Evolutionary conservation across 768 basidiomycete genomes (phyloP).

Genomic region (Calvatia gigantea): DNA sequence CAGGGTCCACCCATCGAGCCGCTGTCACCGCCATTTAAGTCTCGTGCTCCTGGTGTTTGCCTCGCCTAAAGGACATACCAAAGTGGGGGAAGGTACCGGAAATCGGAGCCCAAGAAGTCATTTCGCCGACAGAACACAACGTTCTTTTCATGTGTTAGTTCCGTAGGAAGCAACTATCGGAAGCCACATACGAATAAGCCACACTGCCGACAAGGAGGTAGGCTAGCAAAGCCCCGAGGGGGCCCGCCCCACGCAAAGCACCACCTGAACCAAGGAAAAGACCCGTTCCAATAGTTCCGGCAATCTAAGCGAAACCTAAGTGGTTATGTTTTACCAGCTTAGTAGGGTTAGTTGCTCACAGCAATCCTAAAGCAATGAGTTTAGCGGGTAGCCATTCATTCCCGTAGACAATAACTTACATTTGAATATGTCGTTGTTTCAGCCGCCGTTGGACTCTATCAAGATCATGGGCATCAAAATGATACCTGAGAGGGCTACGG

Average conservation of each 20-base stretch:
- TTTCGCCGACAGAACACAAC: slow-evolving; percentile 68
- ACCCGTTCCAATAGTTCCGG: slow-evolving; percentile 74
- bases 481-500: slow-evolving; percentile 25
- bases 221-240: slow-evolving; percentile 62
- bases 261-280: slow-evolving; percentile 70
- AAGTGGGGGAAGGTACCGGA: slow-evolving; percentile 78
- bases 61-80: slow-evolving; percentile 29
- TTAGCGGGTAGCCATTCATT: neutral
- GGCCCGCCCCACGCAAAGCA: slow-evolving; percentile 58
- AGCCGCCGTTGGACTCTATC: slow-evolving; percentile 71
- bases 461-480: slow-evolving; percentile 58
- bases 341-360: slow-evolving; percentile 32
- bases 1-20: slow-evolving; percentile 55
- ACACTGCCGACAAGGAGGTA: slow-evolving; percentile 64
- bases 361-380: slow-evolving; percentile 47
- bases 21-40: slow-evolving; percentile 25
- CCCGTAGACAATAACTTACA: slow-evolving; percentile 38
- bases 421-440: slow-evolving; percentile 78
- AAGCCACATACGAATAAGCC: slow-evolving; percentile 52
- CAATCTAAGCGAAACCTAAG: slow-evolving; percentile 39
- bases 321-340: neutral
- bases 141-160: slow-evolving; percentile 30
- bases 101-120: slow-evolving; percentile 78
- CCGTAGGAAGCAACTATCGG: neutral
- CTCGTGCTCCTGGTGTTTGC: neutral